Evolutionary conservation across 2,329 filamentous ascomycete genomes (phyloP), one percentile per base, ranked within the genome.

Genomic region (Xylariaceae sp.): DNA sequence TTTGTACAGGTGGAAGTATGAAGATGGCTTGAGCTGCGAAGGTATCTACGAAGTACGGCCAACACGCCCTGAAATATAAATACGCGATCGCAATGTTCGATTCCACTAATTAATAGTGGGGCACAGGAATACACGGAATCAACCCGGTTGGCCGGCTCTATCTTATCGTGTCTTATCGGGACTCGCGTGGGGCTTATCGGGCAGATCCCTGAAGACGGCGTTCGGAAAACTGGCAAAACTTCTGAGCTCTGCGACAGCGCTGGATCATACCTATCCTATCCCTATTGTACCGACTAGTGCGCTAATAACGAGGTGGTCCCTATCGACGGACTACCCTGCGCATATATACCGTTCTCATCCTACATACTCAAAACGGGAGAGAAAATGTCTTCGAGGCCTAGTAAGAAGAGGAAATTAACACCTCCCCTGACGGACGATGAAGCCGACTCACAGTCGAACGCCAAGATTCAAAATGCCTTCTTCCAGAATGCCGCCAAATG

Each of bases 401-500:
- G 74, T 1, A 86, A 85, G 62, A 75, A 81, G 64, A 76, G 82
- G 65, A 84, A 78, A 71, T 70, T 85, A 49, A 80, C 76, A 45
- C 81, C 83, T 32, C 72, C 76, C 18, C 71, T 71, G 29, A 72
- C 74, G 1, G 75, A 78, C 41, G 77, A 76, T 42, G 76, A 78
- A 43, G 65, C 66, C 67, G 61, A 59, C 68, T 59, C 36, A 66
- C 61, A 64, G 49, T 61, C 68, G 50, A 61, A 58, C 29, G 55
- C 65, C 26, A 76, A 72, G 50, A 70, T 76, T n/a, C 78, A 82
- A 54, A 81, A 81, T 61, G 79, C 81, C 50, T 91, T 92, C 70
- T 81, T 89, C 73, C 82, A 83, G 64, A 86, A 83, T 65, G 89
- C 88, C 5, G 79, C 88, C 55, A 86, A 84, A 71, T 97, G 92